Base-by-base conservation (phyloP, 2,329 filamentous ascomycete species). In the Diplodia sapinea region DNA sequence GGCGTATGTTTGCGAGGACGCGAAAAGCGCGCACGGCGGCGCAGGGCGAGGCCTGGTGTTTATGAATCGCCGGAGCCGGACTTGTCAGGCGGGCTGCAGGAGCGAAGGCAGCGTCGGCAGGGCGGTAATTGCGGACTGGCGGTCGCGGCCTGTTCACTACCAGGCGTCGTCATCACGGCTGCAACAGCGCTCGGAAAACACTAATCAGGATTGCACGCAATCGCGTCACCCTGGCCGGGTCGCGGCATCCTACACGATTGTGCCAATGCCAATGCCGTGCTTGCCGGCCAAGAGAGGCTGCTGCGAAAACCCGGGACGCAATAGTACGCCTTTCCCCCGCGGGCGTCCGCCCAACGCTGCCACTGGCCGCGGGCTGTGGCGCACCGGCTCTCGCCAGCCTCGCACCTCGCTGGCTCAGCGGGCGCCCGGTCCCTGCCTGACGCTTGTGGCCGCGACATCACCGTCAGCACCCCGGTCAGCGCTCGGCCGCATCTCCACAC, bases 221-320 rank as follows among this genome's bases (percentile, higher is more conserved):
- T 63, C 59, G 59, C 59, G 59, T 63, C 59, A 63, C 23, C 59
- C 47, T 13, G 29, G 59, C 11, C 59, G 40, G 59, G 26, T 11
- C 17, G 59, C 40, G n/a, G 49, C 63, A 47, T 33, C 49, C 36
- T 82, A 85, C 73, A 88, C 81, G 9, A 82, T 74, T 40, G 23
- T 47, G 40, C 57, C 40, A 49, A 50, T 62, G 57, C 57, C 26
- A 33, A 36, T 62, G 57, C 57, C 57, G 4, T 87, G 83, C 52
- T 83, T 79, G 2, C 80, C 76, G 71, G 97, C 91, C 12, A 89
- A 33, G 20, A 59, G 36, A 40, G 11, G 6, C 5, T 31, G 11
- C 23, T 6, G 15, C 56, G 11, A 17, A 20, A 11, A 12, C 40
- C 15, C 31, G 7, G 31, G 6, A 33, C 26, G 26, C 31, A 33